Evolutionary conservation across 2,329 filamentous ascomycete species (phyloP), one percentile per base, ranked within the genome.

Genomic region (Fonsecaea erecta): DNA sequence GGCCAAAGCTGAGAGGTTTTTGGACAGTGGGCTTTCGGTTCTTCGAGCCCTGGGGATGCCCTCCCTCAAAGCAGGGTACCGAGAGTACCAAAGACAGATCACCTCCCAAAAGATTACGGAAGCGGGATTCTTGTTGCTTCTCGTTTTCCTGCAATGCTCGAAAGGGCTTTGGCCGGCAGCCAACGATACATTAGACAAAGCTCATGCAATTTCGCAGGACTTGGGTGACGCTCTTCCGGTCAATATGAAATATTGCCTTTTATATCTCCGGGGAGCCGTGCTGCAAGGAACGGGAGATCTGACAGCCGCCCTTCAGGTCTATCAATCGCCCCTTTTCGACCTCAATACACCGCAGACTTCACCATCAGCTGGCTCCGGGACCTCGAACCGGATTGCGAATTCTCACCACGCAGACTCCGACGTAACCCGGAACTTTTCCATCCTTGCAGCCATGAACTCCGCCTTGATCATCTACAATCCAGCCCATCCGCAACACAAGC

Each of bases 281-380:
- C 82, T 88, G 59, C 94, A 97, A 79, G 91, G 89, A 18, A 88
- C 84, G 4, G 93, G 92, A 16, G 84, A 92, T 68, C 82, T 95
- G 1, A 80, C 85, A n/a, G 79, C 80, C 1, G 93, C 94, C 2
- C 79, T 93, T 14, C 71, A 80, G 2, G 83, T 89, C 9, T 97
- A 91, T 76, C 83, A 85, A 65, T 84, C 87, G 46, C 79, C 83
- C 1, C 77, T 80, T 18, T 88, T 96, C 70, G 78, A 80, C 1
- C 77, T 92, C 1, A 75, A 79, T 9, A 73, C 58, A n/a, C 60
- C 58, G 26, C 59, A 65, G 3, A 34, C 48, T 2, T 48, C 61
- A 24, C 28, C 52, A 11, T 46, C 63, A 32, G 21, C 30, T 11
- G 57, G 18, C 4, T 76, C 21, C 70, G 76, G 21, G 69, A 72